Evolutionary conservation across 1,139 yeast species (phyloP).

Genomic region (Candida gigantensis): DNA sequence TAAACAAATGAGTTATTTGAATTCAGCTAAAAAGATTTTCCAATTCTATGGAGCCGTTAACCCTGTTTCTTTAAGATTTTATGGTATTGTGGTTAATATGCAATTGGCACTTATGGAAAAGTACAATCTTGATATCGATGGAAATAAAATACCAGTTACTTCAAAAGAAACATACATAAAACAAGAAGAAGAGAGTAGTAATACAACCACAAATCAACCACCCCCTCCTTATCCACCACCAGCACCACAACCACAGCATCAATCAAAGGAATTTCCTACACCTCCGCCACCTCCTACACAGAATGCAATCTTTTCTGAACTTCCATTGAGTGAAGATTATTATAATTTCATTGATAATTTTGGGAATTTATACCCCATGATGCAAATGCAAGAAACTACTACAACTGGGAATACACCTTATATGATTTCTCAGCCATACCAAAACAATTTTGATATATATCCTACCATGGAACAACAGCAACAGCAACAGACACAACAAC

Average conservation of each 20-base stretch:
- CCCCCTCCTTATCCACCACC: too few species aligned
- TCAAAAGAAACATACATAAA: neutral
- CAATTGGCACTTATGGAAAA: slow-evolving; percentile 15
- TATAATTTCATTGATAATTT: slow-evolving; percentile 16
- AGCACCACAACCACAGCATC: too few species aligned
- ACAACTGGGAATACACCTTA: slow-evolving; percentile 8
- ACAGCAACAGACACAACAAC: neutral
- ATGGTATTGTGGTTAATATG: slow-evolving; percentile 13
- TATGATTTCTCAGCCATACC: slow-evolving; percentile 9
- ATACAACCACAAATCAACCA: neutral
- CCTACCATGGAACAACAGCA: slow-evolving; percentile 1
- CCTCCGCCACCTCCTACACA: too few species aligned
- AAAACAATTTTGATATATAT: neutral
- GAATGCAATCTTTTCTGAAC: too few species aligned
- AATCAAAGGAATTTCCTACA: too few species aligned
- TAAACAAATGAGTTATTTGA: slow-evolving; percentile 15
- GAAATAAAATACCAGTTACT: slow-evolving; percentile 7
- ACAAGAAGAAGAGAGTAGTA: neutral
- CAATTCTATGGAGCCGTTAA: slow-evolving; percentile 13
- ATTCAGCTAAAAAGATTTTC: slow-evolving; percentile 14
- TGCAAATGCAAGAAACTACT: too few species aligned
- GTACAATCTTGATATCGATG: slow-evolving; percentile 13
- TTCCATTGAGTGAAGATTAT: slow-evolving; percentile 15
- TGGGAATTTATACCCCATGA: too few species aligned
- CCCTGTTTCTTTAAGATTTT: slow-evolving; percentile 13